Evolutionary conservation across 192 early-diverging fungal species (phyloP), one percentile per base, ranked within the genome.

Genomic region (Bifiguratus adelaidae): DNA sequence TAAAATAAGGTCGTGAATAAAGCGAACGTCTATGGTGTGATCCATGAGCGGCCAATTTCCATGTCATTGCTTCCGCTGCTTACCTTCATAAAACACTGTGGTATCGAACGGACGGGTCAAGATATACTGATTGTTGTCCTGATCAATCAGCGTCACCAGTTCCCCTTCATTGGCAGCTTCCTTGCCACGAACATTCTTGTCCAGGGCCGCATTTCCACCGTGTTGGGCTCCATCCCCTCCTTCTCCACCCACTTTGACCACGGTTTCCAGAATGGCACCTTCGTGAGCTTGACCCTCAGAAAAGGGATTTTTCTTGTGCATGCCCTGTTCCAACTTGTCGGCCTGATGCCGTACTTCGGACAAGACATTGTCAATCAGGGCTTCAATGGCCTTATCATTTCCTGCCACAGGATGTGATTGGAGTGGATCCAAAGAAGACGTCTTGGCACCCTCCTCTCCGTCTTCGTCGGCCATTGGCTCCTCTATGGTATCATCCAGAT

Each of bases 91-190:
- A 35, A 65, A 68, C 6, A 63, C 28, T n/a, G 68, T 70, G 0
- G 61, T 60, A 41, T 70, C 68, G 20, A 41, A 41, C 8, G 68
- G 65, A 16, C 68, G 40, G 15, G 60, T 63, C 47, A 70, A 29
- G 13, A 78, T 56, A 54, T 78, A 78, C 38, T 78, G 66, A 44
- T 78, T 78, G 32, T 69, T 68, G 19, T 68, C 65, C 11, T 56
- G 47, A 44, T 78, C 75, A 18, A 77, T 52, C 7, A 77, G 33
- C 1, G 71, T 71, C 4, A 68, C 38, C 5, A 53, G 35, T 43
- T 29, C 42, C 12, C 32, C 42, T 28, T 70, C 46, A 1, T 55
- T 24, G 4, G 36, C 49, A 12, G 52, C 50, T 20, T 61, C 52
- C 19, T 54, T 50, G n/a, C 40, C 44, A 21, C 26, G 24, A 16